Base-by-base conservation (phyloP, 2,329 filamentous ascomycete genomes). In the Aspergillus nomiae region DNA sequence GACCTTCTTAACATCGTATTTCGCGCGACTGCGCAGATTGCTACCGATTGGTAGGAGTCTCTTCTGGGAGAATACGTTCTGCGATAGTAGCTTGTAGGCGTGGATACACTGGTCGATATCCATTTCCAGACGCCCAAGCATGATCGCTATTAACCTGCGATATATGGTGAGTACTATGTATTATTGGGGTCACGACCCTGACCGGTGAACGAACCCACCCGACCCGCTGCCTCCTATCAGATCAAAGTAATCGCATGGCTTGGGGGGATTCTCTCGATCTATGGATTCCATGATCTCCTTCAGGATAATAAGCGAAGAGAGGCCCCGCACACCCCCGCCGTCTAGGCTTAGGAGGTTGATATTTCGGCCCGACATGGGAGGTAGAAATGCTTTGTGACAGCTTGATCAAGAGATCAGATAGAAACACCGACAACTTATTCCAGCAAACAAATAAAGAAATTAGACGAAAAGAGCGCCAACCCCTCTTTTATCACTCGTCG, bases 71-170 rank as follows among this genome's bases (percentile, higher is more conserved):
- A 83, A 83, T 4, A 82, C 73, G 2, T 68, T 66, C 3, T 71
- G 62, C 4, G 76, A 78, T 1, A 83, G 74, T 4, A 67, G 57
- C 16, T 77, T 68, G 62, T 84, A 84, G 2, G 73, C 76, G 3
- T 71, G 61, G 19, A 83, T 77, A 34, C 80, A 82, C 21, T 84
- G 78, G 28, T 73, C 64, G 10, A 82, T 75, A 30, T 74, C 76
- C 79, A 84, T 82, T 34, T 77, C 69, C 1, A 85, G 70, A 2
- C 80, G 76, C 1, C 81, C 81, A 6, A 84, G 75, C 76, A 85
- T 80, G 38, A 84, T 77, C 2, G 82, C 81, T 11, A 84, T 80
- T 10, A 84, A 70, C 0, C 81, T 83, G 30, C 12, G 8, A 50
- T 11, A 30, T 11, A 28, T 34, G 28, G 9, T 54, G 16, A 54